Conservation (phyloP, 306 rosid genomes). For the Ammopiptanthus mongolicus region DNA sequence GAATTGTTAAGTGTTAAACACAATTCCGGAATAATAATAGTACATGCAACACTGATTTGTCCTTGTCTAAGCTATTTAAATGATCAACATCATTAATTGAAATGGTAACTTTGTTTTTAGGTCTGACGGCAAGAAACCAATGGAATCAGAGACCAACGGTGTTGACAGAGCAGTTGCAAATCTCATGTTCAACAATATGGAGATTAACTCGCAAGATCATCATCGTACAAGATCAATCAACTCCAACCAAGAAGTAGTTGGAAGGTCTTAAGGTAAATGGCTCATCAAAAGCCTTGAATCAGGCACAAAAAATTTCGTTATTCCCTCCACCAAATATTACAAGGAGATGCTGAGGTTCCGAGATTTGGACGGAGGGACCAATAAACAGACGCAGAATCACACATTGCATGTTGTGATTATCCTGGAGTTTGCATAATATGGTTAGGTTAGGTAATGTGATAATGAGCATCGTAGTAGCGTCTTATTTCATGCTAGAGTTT, state of each 20-base stretch:
- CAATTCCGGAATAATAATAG: background rate
- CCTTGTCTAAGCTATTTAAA: background rate
- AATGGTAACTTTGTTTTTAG: slow-evolving; percentile 30
- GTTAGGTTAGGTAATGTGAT: too few relatives aligned
- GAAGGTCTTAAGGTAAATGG: background rate
- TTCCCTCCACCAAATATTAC: background rate
- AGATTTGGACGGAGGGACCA: slow-evolving; percentile 17
- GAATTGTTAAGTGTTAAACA: background rate
- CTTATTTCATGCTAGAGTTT: too few relatives aligned
- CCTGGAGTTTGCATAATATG: too few relatives aligned
- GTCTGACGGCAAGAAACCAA: slow-evolving; percentile 31
- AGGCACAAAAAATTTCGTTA: background rate
- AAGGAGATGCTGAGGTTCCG: slow-evolving; percentile 40
- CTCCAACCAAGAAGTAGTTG: slow-evolving; percentile 9
- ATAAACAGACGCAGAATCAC: background rate
- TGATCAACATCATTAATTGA: slow-evolving; percentile 5
- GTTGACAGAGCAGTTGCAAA: slow-evolving; percentile 81
- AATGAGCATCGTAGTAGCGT: too few relatives aligned
- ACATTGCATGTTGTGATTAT: slow-evolving; percentile 10
- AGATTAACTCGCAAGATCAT: slow-evolving; percentile 27
- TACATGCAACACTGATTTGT: background rate
- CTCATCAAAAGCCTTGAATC: slow-evolving; percentile 13
- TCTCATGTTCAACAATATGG: slow-evolving; percentile 68
- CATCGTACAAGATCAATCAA: slow-evolving; percentile 23
- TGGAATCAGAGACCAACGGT: slow-evolving; percentile 62